phyloP scores from a whole-genome alignment of 495 filamentous ascomycete species.

The Penicillium antarcticum region DNA sequence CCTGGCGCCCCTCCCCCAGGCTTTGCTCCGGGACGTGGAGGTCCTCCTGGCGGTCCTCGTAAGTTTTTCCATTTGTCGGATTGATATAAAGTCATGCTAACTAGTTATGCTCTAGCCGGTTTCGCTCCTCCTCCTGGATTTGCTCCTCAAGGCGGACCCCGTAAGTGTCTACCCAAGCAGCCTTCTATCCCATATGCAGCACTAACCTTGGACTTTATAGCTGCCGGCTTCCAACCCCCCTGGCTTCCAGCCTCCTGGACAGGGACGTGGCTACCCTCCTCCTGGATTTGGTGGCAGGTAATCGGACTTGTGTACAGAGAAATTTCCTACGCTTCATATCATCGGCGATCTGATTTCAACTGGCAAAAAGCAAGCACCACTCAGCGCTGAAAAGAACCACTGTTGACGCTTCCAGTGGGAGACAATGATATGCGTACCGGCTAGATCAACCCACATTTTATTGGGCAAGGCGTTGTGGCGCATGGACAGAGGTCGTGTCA shows the following conservation, averaged over 20 bases:
- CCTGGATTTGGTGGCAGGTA: conserved; percentile 77
- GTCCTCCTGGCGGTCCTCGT: conserved; percentile 59
- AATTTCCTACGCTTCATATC: conserved; percentile 20
- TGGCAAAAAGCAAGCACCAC: conserved; percentile 4
- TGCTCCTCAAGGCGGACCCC: conserved; percentile 53
- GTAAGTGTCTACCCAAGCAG: conserved; percentile 41
- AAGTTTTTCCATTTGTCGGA: conserved; percentile 29
- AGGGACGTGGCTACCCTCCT: conserved; percentile 68
- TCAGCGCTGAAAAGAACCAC: conserved; percentile 4
- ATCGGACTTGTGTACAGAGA: conserved; percentile 25
- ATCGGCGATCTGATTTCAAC: conserved; percentile 17
- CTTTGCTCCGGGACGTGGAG: conserved; percentile 69
- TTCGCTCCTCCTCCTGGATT: conserved; percentile 67
- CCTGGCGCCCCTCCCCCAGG: conserved; percentile 67
- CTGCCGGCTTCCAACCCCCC: conserved; percentile 66
- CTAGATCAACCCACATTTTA: conserved; percentile 31
- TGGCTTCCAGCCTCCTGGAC: conserved; percentile 61
- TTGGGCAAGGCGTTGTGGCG: conserved; percentile 49
- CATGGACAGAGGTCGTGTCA: conserved; percentile 39
- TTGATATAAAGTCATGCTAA: neutral
- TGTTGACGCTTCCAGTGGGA: conserved; percentile 5
- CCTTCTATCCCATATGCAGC: neutral
- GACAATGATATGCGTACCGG: conserved; percentile 10
- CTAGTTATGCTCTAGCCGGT: conserved; percentile 36
- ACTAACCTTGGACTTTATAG: conserved; percentile 30